Conservation (phyloP, 768 basidiomycete species). For the Phlebiopsis gigantea region DNA sequence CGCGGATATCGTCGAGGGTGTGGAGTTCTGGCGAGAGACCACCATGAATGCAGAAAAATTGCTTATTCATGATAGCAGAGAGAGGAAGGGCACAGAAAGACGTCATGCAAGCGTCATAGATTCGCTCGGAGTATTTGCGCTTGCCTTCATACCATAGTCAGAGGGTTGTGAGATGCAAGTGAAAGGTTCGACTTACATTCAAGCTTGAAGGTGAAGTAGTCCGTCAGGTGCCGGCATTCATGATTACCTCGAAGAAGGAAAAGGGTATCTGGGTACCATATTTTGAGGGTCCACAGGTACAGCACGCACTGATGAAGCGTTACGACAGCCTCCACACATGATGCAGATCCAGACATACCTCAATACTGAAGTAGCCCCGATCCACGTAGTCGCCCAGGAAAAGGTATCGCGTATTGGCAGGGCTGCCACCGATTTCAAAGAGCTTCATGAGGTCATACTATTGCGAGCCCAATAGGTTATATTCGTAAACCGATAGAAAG, state of each 20-base stretch:
- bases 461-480: slow-evolving; percentile 4
- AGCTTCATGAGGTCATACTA: slow-evolving; percentile 78
- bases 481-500: slow-evolving; percentile 2
- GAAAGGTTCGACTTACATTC: slow-evolving; percentile 62
- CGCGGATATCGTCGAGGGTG: slow-evolving; percentile 91
- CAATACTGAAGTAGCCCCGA: slow-evolving; percentile 71
- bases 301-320: slow-evolving; percentile 71
- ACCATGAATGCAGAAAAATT: slow-evolving; percentile 97
- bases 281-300: slow-evolving; percentile 97
- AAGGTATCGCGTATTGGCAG: slow-evolving; percentile 67
- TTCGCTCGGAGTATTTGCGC: slow-evolving; percentile 95
- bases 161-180: background rate
- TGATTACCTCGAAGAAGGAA: slow-evolving; percentile 98
- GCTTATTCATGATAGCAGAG: slow-evolving; percentile 98
- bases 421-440: slow-evolving; percentile 73
- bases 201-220: slow-evolving; percentile 98
- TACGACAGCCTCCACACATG: slow-evolving; percentile 10
- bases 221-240: slow-evolving; percentile 97
- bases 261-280: slow-evolving; percentile 97
- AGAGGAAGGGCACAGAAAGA: slow-evolving; percentile 94
- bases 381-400: slow-evolving; percentile 77
- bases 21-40: slow-evolving; percentile 93
- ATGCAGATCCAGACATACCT: slow-evolving; percentile 33
- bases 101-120: slow-evolving; percentile 98
- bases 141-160: slow-evolving; percentile 54